Evolutionary conservation across 805 yeast species (phyloP), one percentile per base, ranked within the genome.

Genomic region (Candida vartiovaarae): DNA sequence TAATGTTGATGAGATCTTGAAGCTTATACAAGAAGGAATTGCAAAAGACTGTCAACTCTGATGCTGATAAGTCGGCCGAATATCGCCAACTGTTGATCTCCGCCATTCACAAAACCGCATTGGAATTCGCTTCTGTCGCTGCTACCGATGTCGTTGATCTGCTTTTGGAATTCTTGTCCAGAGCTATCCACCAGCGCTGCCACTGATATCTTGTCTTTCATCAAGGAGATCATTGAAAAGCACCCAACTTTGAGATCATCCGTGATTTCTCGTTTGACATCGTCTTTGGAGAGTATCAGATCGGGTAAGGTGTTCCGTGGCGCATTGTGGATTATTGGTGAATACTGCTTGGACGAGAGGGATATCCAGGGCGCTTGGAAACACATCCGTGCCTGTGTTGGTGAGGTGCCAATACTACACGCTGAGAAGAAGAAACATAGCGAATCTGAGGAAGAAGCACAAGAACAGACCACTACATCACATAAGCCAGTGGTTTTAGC

Each of bases 301-400:
- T 82, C 93, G 47, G 95, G 96, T 9, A 89, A 89, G 57, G 96
- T 93, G 8, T 84, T 80, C 68, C 81, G 98, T 52, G 95, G 96
- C 29, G 88, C 95, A 1, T 71, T 95, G 47, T 93, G 99, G 99
- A 82, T 93, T 40, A 67, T 93, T 55, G 99, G 99, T 64, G 99
- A 95, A 66, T 93, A 89, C 64, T 71, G 90, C 34, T 57, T 75
- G 38, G 82, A 81, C 41, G 88, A 82, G 51, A 64, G 71, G 26
- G 84, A 84, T 41, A 80, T 93, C 49, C 84, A 84, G 62, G 75
- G 73, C 26, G 81, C 95, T 5, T 95, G 99, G 99, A 83, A 78
- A 55, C 84, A 78, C 51, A 78, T 93, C 50, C 81, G 96, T 61
- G 63, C 76, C 30, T 79, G 86, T 50, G 70, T 93, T 46, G 99